phyloP scores from a whole-genome alignment of 1,284 basidiomycete species.

The Spongispora temasekensis region DNA sequence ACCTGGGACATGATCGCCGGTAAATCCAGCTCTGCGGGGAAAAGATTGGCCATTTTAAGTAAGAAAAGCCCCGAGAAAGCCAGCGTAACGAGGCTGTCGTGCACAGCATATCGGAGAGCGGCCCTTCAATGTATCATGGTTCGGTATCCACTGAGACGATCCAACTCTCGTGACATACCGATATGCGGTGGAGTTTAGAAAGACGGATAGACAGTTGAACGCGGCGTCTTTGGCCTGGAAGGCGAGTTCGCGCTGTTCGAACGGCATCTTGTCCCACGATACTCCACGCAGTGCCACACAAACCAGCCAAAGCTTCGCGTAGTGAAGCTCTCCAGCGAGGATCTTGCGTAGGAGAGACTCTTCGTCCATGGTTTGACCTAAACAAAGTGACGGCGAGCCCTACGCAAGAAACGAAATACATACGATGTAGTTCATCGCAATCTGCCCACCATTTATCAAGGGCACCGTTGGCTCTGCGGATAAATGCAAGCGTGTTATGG shows the following conservation, averaged over 20 bases:
- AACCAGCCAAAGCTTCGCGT: conserved; percentile 91
- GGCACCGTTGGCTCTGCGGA: conserved; percentile 81
- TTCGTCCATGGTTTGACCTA: conserved; percentile 80
- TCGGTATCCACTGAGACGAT: background rate
- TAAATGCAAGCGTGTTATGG: conserved; percentile 81
- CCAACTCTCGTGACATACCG: conserved; percentile 45
- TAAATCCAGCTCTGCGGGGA: conserved; percentile 80
- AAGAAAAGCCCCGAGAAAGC: conserved; percentile 92
- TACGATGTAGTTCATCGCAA: conserved; percentile 81
- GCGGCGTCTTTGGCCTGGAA: conserved; percentile 94
- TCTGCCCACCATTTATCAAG: conserved; percentile 89
- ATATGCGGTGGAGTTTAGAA: conserved; percentile 77
- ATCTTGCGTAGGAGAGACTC: conserved; percentile 84
- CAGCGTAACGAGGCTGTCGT: conserved; percentile 89
- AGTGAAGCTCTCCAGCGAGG: conserved; percentile 84
- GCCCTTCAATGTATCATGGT: conserved; percentile 46
- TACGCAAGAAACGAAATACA: conserved; percentile 23
- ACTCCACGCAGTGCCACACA: conserved; percentile 90
- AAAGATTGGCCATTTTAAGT: conserved; percentile 88
- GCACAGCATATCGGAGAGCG: conserved; percentile 85
- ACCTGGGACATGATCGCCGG: conserved; percentile 74
- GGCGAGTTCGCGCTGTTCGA: conserved; percentile 90
- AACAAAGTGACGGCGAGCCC: conserved; percentile 9
- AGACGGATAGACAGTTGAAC: conserved; percentile 78
- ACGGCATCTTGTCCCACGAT: conserved; percentile 93